These are phyloP conservation scores for Sparassis latifolia DNA, from an alignment of 1,284 basidiomycete species.

Conservation along the genomic window DNA sequence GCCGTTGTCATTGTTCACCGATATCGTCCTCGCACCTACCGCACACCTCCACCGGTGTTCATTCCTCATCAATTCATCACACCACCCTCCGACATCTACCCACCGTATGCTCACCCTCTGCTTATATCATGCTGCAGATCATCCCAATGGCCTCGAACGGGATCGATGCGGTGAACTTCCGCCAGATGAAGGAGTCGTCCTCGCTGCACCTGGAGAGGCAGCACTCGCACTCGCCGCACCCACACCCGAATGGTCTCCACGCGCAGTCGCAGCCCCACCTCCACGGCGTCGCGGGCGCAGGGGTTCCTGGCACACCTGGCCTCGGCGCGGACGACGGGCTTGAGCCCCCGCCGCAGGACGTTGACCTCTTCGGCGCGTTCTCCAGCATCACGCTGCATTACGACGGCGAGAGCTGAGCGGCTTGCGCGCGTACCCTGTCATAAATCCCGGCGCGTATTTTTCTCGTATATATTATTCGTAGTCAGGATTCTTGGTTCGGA, in stretches of 20 bases:
- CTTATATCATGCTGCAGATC: conserved; percentile 44
- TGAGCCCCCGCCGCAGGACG: conserved; percentile 31
- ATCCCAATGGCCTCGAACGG: conserved; percentile 80
- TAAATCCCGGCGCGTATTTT: background rate
- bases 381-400: conserved; percentile 84
- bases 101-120: background rate
- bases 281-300: conserved; percentile 29
- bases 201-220: conserved; percentile 81
- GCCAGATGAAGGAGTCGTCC: conserved; percentile 83
- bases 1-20: no score
- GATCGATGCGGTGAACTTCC: conserved; percentile 86
- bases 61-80: no score
- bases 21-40: no score
- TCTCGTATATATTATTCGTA: no score
- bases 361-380: conserved; percentile 75
- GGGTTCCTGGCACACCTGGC: conserved; percentile 36
- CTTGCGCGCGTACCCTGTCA: background rate
- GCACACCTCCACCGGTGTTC: no score
- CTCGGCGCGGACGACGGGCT: conserved; percentile 44
- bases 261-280: conserved; percentile 22
- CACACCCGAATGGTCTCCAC: conserved; percentile 21
- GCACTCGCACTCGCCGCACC: conserved; percentile 14
- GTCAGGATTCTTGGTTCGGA: no score
- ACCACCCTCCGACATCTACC: no score
- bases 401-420: conserved; percentile 52